Percentiles rank a stretch among this genome's conserved stretches.
phyloP scores from a whole-genome alignment of 2,329 filamentous ascomycete species.

The Fusarium algeriense region DNA sequence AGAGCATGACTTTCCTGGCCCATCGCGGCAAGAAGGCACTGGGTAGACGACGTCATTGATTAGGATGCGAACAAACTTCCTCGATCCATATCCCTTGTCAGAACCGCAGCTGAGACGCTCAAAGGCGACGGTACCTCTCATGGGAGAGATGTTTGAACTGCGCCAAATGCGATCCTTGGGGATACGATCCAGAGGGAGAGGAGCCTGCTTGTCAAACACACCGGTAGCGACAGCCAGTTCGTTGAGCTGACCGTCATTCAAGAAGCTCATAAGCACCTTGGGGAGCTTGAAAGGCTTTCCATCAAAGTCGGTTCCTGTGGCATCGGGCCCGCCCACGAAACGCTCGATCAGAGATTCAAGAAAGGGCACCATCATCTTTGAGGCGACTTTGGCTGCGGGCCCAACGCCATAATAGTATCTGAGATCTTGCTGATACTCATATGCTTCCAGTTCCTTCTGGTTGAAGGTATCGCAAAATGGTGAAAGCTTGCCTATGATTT shows the following conservation, averaged over 20 bases:
- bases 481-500: conserved; percentile 71
- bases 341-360: conserved; percentile 65
- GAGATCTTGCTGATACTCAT: conserved; percentile 76
- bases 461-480: conserved; percentile 74
- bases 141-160: conserved; percentile 68
- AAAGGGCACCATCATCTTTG: conserved; percentile 72
- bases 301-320: conserved; percentile 60
- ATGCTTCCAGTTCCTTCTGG: conserved; percentile 70
- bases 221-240: conserved; percentile 71
- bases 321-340: conserved; percentile 64
- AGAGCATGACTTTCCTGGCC: conserved; percentile 66
- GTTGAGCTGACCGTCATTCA: conserved; percentile 75
- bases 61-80: conserved; percentile 66
- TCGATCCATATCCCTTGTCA: conserved; percentile 47
- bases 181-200: conserved; percentile 61
- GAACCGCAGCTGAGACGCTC: conserved; percentile 68
- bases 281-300: conserved; percentile 64
- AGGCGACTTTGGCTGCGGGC: conserved; percentile 65
- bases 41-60: conserved; percentile 74
- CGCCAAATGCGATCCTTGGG: conserved; percentile 64
- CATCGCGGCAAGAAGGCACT: conserved; percentile 65
- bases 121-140: conserved; percentile 75
- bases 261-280: conserved; percentile 70
- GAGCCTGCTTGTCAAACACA: conserved; percentile 68
- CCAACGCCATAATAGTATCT: conserved; percentile 76